Evolutionary conservation across 2,329 filamentous ascomycete genomes (phyloP), one percentile per base, ranked within the genome.

Genomic region (Paecilomyces sp.): DNA sequence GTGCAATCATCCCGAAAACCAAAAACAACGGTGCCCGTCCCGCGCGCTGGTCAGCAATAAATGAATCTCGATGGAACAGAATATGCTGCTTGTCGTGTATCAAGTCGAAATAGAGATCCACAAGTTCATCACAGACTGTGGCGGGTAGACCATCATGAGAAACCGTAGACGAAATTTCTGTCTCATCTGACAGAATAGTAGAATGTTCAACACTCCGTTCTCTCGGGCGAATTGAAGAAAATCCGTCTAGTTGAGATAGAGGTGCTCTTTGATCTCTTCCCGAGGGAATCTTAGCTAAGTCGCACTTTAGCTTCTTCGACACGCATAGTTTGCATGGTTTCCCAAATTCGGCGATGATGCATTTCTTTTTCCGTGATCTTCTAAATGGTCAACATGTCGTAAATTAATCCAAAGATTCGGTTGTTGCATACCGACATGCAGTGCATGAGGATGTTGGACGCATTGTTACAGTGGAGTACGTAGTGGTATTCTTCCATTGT

Each of bases 51-150:
- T 41, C 25, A 9, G 47, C 11, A 25, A 65, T 60, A 52, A 66
- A 28, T n/a, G 55, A 63, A 6, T 63, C 59, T 31, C 55, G 57
- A 58, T 66, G 64, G 56, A 66, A 66, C 7, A 66, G 54, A 9
- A 54, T 59, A 57, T 64, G 60, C 53, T 65, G 60, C 12, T 62
- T 63, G 51, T 65, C 62, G 55, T 63, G 62, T 22, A 66, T 64
- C 31, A 66, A 63, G 15, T 64, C 57, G 56, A 65, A 65, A 51
- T 66, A 65, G n/a, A 63, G 56, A 12, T 59, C 55, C 24, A 60
- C 59, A 13, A 68, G 54, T 60, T 63, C 59, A 41, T 41, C 15
- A n/a, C 36, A 18, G 36, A 41, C 36, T n/a, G 36, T 7, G 15
- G 36, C 15, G 13, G 36, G 36, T n/a, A 41, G 5, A 5, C 3